Evolutionary conservation across 2,329 filamentous ascomycete species (phyloP).

Genomic region (Claviceps purpurea): DNA sequence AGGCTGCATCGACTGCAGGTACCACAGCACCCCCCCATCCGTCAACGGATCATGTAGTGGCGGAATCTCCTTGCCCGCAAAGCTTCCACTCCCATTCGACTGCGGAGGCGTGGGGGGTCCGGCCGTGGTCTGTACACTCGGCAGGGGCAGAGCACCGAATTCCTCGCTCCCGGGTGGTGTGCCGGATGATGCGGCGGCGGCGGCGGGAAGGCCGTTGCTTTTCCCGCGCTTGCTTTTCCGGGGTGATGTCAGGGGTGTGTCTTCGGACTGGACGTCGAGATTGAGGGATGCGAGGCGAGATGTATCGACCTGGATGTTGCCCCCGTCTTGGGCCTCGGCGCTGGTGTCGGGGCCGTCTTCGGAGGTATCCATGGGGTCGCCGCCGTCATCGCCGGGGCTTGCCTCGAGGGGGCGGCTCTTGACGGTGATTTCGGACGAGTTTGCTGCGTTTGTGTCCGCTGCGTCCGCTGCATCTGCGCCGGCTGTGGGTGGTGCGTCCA

Average conservation of each 20-base stretch:
- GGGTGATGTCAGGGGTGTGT: constrained; percentile 7
- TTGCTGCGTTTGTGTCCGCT: constrained; percentile 12
- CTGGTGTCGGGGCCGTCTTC: constrained; percentile 21
- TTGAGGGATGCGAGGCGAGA: constrained; percentile 20
- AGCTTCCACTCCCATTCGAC: constrained; percentile 47
- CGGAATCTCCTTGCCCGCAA: constrained; percentile 28
- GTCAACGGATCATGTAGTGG: constrained; percentile 36
- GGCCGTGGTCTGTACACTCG: constrained; percentile 12
- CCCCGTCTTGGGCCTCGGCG: constrained; percentile 17
- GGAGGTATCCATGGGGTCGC: constrained; percentile 22
- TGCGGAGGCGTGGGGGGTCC: constrained; percentile 54
- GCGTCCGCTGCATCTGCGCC: too few species aligned
- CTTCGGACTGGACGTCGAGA: constrained; percentile 9
- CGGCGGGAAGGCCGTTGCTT: constrained; percentile 10
- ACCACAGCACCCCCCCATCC: constrained; percentile 77
- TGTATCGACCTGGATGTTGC: constrained; percentile 34
- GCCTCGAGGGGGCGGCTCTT: constrained; percentile 15
- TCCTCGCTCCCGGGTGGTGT: constrained; percentile 37
- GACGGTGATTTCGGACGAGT: constrained; percentile 34
- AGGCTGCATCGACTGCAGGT: constrained; percentile 68
- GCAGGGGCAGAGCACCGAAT: constrained; percentile 21
- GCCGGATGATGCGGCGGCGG: constrained; percentile 13
- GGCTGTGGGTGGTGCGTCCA: constrained; percentile 23
- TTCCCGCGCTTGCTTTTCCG: constrained; percentile 14
- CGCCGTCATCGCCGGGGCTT: constrained; percentile 12